Evolutionary conservation across 345 rosid species (phyloP).

Genomic region (Ceriops decandra): DNA sequence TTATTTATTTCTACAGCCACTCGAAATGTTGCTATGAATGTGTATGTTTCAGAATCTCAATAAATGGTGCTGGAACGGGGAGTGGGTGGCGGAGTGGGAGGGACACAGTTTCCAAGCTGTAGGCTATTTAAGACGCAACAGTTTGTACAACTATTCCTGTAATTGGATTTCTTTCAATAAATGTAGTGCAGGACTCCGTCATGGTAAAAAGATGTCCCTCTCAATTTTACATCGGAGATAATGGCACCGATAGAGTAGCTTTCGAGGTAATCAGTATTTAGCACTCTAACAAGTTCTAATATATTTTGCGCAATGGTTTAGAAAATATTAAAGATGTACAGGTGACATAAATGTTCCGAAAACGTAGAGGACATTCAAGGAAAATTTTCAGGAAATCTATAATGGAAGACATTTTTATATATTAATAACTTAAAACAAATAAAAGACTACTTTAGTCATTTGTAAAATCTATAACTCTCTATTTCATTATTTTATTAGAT

Average conservation of each 20-base stretch:
- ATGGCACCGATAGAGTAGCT: constrained; percentile 82
- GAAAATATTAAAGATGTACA: no score
- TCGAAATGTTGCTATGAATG: constrained; percentile 84
- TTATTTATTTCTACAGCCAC: constrained; percentile 70
- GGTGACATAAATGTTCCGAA: no score
- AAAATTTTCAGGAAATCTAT: no score
- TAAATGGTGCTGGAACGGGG: constrained; percentile 14
- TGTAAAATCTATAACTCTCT: no score
- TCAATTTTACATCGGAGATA: constrained; percentile 84
- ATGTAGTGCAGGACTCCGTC: constrained; percentile 48
- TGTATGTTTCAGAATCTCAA: constrained; percentile 80
- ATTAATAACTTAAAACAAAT: no score
- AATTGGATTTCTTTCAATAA: not conserved
- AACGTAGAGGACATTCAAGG: no score
- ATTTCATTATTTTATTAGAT: no score
- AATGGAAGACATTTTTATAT: no score
- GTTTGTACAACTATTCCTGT: not conserved
- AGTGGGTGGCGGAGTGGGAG: not conserved
- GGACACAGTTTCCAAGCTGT: constrained; percentile 1
- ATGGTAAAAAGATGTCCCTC: constrained; percentile 63
- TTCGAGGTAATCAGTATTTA: constrained; percentile 51
- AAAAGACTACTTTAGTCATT: no score
- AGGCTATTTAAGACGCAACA: no score
- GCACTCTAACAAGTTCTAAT: not conserved
- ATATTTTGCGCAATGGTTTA: not conserved